These are phyloP conservation scores for Clonostachys byssicola DNA, from an alignment of 2,329 filamentous ascomycete genomes.

Conservation along the genomic window DNA sequence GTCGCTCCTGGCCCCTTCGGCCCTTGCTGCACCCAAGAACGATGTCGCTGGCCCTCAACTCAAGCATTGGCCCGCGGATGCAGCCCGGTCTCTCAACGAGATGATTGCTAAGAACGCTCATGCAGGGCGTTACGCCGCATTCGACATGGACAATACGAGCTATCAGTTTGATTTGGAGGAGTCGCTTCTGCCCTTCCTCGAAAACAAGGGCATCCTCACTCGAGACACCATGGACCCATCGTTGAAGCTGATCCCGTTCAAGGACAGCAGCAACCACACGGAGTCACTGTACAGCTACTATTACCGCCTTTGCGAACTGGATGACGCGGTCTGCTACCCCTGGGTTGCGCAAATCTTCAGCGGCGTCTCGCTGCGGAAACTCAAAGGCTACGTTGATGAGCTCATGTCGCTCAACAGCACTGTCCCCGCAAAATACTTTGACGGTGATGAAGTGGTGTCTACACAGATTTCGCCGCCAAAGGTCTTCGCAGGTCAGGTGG, in stretches of 20 bases:
- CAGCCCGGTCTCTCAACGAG: conserved; percentile 23
- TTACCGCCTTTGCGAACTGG: conserved; percentile 33
- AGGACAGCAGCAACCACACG: conserved; percentile 26
- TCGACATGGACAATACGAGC: conserved; percentile 41
- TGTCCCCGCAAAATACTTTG: conserved; percentile 27
- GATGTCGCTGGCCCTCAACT: conserved; percentile 3
- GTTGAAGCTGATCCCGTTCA: conserved; percentile 34
- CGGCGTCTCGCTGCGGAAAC: conserved; percentile 34
- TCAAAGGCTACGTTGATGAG: conserved; percentile 40
- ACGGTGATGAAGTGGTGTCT: conserved; percentile 19
- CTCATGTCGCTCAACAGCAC: conserved; percentile 34
- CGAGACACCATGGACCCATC: conserved; percentile 32
- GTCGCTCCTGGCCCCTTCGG: no score
- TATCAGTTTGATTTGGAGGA: conserved; percentile 36
- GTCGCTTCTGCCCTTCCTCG: conserved; percentile 35
- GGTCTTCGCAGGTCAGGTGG: conserved; percentile 31
- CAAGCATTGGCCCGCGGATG: conserved; percentile 27
- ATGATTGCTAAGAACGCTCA: conserved; percentile 32
- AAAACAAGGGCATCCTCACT: conserved; percentile 31
- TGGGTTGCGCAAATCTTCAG: conserved; percentile 35
- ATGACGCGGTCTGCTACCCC: conserved; percentile 34
- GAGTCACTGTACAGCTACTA: conserved; percentile 41
- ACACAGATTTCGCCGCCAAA: conserved; percentile 24
- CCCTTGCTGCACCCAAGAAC: no score
- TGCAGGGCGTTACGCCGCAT: conserved; percentile 29